Conservation (phyloP, 169 alveolate species). For the Plasmodium relictum region DNA sequence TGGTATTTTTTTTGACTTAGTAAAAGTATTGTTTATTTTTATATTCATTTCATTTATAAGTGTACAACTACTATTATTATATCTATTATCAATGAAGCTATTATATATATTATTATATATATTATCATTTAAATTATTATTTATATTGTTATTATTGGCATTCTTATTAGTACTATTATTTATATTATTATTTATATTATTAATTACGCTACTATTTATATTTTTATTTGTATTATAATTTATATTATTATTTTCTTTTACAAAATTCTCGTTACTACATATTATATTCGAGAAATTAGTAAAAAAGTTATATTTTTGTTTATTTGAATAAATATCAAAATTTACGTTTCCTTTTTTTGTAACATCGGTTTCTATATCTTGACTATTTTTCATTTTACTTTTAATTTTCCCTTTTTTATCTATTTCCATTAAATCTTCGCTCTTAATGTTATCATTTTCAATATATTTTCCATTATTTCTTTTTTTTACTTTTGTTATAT, state of each 20-base stretch:
- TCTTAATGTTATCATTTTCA: too few relatives aligned
- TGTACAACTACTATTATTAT: not conserved
- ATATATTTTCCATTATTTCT: too few relatives aligned
- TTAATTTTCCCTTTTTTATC: too few relatives aligned
- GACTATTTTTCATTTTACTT: not conserved
- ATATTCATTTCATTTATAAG: not conserved
- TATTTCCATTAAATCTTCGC: too few relatives aligned
- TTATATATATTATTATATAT: not conserved
- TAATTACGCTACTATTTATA: not conserved
- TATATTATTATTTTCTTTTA: not conserved
- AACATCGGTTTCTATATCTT: not conserved
- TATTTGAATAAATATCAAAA: slow-evolving; percentile 3
- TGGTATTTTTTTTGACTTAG: not conserved
- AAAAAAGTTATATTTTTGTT: slow-evolving; percentile 3
- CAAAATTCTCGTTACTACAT: not conserved
- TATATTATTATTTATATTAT: not conserved
- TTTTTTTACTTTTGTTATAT: too few relatives aligned
- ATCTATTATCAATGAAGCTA: not conserved
- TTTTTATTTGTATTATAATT: not conserved
- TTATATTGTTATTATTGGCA: not conserved
- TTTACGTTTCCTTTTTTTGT: not conserved
- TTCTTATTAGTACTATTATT: not conserved
- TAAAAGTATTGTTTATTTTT: not conserved
- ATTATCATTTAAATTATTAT: not conserved
- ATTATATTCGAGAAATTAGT: not conserved